Percentiles rank a stretch among this genome's conserved stretches.
Evolutionary conservation across 495 filamentous ascomycete genomes (phyloP).

Genomic region (Evernia prunastri): DNA sequence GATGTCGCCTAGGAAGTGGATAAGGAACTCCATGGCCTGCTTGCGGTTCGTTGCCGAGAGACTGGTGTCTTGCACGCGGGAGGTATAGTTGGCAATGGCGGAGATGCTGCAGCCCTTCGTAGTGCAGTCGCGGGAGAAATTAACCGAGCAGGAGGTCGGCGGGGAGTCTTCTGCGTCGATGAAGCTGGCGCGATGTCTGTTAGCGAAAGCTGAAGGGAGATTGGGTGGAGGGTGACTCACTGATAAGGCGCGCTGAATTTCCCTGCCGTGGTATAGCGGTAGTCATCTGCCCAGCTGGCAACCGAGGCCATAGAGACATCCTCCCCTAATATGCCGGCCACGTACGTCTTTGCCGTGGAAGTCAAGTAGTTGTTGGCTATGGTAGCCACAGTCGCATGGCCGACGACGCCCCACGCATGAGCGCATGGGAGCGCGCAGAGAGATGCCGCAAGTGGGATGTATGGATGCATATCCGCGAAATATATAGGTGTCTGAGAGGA

Average conservation of each 20-base stretch:
- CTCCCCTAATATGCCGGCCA: constrained; percentile 44
- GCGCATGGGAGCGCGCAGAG: constrained; percentile 15
- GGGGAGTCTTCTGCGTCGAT: constrained; percentile 62
- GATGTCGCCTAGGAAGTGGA: constrained; percentile 58
- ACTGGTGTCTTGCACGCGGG: constrained; percentile 27
- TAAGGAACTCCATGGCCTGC: constrained; percentile 46
- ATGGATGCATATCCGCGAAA: constrained; percentile 5
- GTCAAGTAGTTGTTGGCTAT: constrained; percentile 49
- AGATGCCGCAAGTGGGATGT: constrained; percentile 12
- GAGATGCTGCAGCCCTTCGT: constrained; percentile 50
- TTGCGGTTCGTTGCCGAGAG: constrained; percentile 25
- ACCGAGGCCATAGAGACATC: constrained; percentile 49
- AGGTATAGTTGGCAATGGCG: constrained; percentile 57
- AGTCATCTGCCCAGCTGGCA: constrained; percentile 58
- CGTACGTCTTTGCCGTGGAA: constrained; percentile 38
- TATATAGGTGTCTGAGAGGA: background rate
- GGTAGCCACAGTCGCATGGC: constrained; percentile 57
- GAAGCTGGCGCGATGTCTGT: constrained; percentile 30
- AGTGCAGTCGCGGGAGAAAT: constrained; percentile 52
- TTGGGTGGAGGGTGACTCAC: background rate
- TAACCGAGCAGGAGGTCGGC: constrained; percentile 49
- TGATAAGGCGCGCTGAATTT: constrained; percentile 49
- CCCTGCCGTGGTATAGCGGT: constrained; percentile 48
- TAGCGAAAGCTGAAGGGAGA: background rate
- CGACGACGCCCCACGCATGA: constrained; percentile 50